Base-by-base conservation (phyloP, 768 basidiomycete genomes). In the Pisolithus sp. region DNA sequence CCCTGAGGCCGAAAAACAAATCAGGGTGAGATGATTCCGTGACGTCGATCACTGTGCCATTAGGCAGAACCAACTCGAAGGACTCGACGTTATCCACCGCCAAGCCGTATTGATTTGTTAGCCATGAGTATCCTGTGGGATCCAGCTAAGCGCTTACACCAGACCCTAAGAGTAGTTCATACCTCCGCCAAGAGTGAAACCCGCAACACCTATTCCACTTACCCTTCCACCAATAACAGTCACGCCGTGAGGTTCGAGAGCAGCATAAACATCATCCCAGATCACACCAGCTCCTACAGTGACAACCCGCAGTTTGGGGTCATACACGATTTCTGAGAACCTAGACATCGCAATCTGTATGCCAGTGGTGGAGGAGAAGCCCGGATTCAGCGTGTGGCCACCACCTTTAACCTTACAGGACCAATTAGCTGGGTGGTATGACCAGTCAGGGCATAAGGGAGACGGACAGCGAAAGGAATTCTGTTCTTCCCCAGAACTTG, bases 251-350 rank as follows among this genome's bases (percentile, higher is more conserved):
- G 77, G 78, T 6, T 66, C 73, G 1, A 86, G 71, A 1, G 74
- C 77, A 1, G 53, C 20, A 53, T 85, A 86, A 68, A 79, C 82
- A 45, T 83, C 74, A 58, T 86, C 83, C 85, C 84, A 88, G 13
- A 79, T 67, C 3, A 81, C 62, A 7, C 74, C 71, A 0, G 70
- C 56, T 15, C 70, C 73, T 20, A 75, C 46, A 5, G 61, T 65
- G 2, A 61, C 79, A 0, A 73, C 78, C 52, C 73, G 66, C 0
- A 70, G 56, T 0, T 47, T 48, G 0, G 63, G 48, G 30, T 78
- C 56, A 42, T 80, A 80, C 1, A 51, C 62, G 10, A 80, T 68
- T 4, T 74, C 60, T 5, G 68, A 69, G 60, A 82, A 82, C 0
- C 70, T 63, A 21, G 53, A 59, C 79, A 82, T 77, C 18, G 76